Base-by-base conservation (phyloP, 1,139 yeast species). In the Saccharomyces hybrid region DNA sequence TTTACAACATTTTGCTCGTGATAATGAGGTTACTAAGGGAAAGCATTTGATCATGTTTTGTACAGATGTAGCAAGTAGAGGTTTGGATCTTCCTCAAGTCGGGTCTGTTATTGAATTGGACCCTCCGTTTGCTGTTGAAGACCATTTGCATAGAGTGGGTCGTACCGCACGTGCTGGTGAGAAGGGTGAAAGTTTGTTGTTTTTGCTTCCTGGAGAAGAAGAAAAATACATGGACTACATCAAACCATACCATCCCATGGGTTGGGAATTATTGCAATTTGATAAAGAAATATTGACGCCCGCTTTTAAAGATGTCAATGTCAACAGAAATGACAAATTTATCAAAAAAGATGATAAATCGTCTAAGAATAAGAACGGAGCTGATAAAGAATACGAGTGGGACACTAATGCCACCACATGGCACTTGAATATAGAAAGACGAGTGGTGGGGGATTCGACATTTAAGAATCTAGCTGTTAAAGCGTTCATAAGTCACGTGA, bases 331-430 rank as follows among this genome's bases (percentile, higher is more conserved):
- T 53, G 73, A 67, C 52, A 62, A 55, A 49, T 11, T 14, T 8
- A 56, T 52, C 4, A 57, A 50, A 20, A 25, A 30, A 16, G 53
- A 53, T 20, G 56, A 54, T 9, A 58, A 54, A 48, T 53, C 70
- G 20, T 57, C 51, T 20, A 58, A 54, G 41, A 55, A 54, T 7
- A 73, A 61, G 61, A 71, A 57, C 72, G 77, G 56, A 38, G 70
- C 66, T 48, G 54, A 56, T 26, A 52, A 51, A 41, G 51, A 52
- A 11, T 69, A 68, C 47, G 77, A 75, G 16, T 95, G 98, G 98
- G 97, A 91, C 69, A 82, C 84, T 31, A 91, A 88, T 66, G 99
- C 97, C 3, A 93, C 99, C 0, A 89, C 97, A 1, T 91, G 96
- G 95, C 99, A 93, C 70, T 76, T 93, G 62, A 84, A 86, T 54